A percentile compares a stretch with the other conserved stretches of the same genome.
These are phyloP conservation scores for Codiaeum variegatum DNA, from an alignment of 441 rosid species.

Conservation along the genomic window DNA sequence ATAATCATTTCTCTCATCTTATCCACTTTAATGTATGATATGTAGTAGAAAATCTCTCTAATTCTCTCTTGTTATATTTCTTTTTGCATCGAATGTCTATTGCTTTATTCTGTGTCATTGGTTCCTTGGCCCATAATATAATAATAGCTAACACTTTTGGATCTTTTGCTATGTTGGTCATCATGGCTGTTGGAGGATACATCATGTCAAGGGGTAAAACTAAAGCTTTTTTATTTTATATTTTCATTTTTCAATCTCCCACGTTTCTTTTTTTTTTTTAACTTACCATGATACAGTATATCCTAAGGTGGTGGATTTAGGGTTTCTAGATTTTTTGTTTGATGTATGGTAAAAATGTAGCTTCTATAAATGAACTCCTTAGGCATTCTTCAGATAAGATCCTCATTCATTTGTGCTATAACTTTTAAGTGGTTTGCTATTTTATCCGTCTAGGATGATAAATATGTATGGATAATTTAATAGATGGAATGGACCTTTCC, in stretches of 20 bases:
- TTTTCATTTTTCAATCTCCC: neutral
- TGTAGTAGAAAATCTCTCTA: no score
- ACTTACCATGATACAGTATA: constrained; percentile 51
- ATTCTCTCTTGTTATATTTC: constrained; percentile 75
- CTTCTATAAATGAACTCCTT: constrained; percentile 92
- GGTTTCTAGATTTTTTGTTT: constrained; percentile 96
- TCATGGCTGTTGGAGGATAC: constrained; percentile 94
- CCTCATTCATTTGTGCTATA: constrained; percentile 1
- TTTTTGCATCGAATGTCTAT: constrained; percentile 90
- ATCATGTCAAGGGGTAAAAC: constrained; percentile 76
- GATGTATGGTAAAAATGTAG: constrained; percentile 96
- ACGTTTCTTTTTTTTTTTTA: neutral
- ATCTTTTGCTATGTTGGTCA: constrained; percentile 93
- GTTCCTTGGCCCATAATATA: constrained; percentile 92
- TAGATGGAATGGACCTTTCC: neutral
- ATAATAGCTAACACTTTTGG: constrained; percentile 95
- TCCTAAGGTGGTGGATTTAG: constrained; percentile 97
- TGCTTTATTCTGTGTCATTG: constrained; percentile 86
- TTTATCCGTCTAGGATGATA: neutral
- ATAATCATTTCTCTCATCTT: no score
- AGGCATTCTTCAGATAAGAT: constrained; percentile 93
- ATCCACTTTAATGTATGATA: no score
- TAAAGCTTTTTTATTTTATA: constrained; percentile 9
- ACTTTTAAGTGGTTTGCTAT: constrained; percentile 8
- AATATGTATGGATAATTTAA: constrained; percentile 5